Percentiles rank a stretch among this genome's conserved stretches.
Conservation (phyloP, 345 rosid species). For the Orychophragmus violaceus region DNA sequence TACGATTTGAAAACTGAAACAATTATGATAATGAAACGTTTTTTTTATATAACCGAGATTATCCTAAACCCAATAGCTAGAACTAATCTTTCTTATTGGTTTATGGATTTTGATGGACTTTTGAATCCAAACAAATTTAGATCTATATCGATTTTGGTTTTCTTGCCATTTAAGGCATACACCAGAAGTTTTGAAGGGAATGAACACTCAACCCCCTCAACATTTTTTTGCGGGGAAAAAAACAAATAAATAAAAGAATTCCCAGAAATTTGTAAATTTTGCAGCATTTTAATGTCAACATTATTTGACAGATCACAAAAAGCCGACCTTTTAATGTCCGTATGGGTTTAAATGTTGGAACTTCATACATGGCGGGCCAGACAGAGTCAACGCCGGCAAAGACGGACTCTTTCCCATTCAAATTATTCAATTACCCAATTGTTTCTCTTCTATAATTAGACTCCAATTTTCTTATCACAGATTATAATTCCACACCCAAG, state of each 20-base stretch:
- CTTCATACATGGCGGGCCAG: slow-evolving; percentile 29
- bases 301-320: background rate
- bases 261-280: background rate
- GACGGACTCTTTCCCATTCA: slow-evolving; percentile 2
- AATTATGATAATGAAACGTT: background rate
- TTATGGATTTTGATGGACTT: too few species aligned
- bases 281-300: slow-evolving; percentile 2
- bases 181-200: too few species aligned
- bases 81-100: too few species aligned
- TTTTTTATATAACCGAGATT: too few species aligned
- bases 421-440: background rate
- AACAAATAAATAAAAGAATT: background rate
- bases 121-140: too few species aligned
- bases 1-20: background rate
- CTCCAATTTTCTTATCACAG: background rate
- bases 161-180: too few species aligned
- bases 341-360: background rate
- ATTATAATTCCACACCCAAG: slow-evolving; percentile 11
- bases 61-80: too few species aligned
- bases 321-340: background rate
- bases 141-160: too few species aligned
- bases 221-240: background rate
- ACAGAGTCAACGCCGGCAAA: slow-evolving; percentile 29
- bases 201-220: too few species aligned
- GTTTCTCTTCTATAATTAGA: slow-evolving; percentile 26